Conservation (phyloP, 2,329 filamentous ascomycete species). For the Pseudogymnoascus sp. region DNA sequence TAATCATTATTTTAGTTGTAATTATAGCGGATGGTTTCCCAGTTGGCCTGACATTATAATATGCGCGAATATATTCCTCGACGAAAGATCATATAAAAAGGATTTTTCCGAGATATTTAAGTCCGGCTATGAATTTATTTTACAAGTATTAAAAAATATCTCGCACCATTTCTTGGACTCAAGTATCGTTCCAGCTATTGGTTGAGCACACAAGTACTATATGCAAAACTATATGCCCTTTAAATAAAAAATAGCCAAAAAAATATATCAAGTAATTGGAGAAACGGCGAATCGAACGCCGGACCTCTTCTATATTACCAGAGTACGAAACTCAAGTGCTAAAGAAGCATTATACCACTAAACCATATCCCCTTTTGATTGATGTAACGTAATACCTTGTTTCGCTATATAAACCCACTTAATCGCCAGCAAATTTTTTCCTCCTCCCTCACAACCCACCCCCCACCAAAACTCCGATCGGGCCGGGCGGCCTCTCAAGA, state of each 20-base stretch:
- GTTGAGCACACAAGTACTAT: not conserved
- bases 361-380: slow-evolving; percentile 5
- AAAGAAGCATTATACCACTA: slow-evolving; percentile 7
- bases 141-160: not conserved
- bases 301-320: slow-evolving; percentile 6
- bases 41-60: not conserved
- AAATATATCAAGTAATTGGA: slow-evolving; percentile 2
- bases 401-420: not conserved
- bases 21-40: not conserved
- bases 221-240: not conserved
- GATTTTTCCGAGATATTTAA: not conserved
- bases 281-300: slow-evolving; percentile 7
- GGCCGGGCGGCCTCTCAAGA: not conserved
- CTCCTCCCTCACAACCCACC: not conserved
- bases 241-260: not conserved
- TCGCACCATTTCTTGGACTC: not conserved
- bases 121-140: not conserved
- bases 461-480: not conserved
- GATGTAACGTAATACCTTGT: not conserved
- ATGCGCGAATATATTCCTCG: not conserved
- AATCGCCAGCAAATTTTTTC: not conserved
- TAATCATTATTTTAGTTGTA: not conserved
- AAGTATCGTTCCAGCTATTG: not conserved
- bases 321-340: slow-evolving; percentile 5
- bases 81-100: not conserved